Percentiles rank a stretch among this genome's conserved stretches.
Evolutionary conservation across 2,329 filamentous ascomycete species (phyloP).

Genomic region (Simplicillium aogashimaense): DNA sequence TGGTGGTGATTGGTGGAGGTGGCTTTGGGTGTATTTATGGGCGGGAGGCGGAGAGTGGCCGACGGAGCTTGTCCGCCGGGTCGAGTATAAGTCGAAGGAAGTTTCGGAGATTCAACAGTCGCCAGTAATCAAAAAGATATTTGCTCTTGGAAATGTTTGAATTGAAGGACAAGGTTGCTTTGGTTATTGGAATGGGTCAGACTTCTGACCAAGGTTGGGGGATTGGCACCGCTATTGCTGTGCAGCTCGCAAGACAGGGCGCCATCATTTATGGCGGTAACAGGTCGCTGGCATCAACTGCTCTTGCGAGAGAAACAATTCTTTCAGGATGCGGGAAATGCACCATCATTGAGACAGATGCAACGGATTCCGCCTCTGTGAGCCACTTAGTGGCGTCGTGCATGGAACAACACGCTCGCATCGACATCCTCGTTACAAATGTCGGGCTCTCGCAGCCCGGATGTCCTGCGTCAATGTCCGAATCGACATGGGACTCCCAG

Average conservation of each 20-base stretch:
- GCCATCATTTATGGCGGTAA: constrained; percentile 42
- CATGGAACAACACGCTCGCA: constrained; percentile 38
- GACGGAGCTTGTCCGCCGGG: background rate
- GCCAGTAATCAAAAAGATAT: too few relatives aligned
- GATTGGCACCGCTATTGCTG: constrained; percentile 39
- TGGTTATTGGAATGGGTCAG: constrained; percentile 36
- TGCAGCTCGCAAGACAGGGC: constrained; percentile 34
- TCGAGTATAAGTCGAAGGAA: background rate
- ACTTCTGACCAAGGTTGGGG: constrained; percentile 35
- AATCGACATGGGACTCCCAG: constrained; percentile 41
- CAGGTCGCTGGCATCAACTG: constrained; percentile 27
- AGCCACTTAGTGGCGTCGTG: constrained; percentile 42
- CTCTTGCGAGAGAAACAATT: constrained; percentile 27
- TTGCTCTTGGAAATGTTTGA: constrained; percentile 25
- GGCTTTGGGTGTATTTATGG: constrained; percentile 1
- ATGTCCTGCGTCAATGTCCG: constrained; percentile 34
- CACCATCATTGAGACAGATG: constrained; percentile 34
- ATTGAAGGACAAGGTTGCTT: constrained; percentile 30
- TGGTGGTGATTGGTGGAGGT: background rate
- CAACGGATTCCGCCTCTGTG: constrained; percentile 41
- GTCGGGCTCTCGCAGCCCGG: constrained; percentile 47
- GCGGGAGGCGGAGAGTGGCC: constrained; percentile 1
- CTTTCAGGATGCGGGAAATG: constrained; percentile 21
- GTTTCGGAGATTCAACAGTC: too few relatives aligned
- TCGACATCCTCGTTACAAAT: constrained; percentile 53